Base-by-base conservation (phyloP, 352 stramenopile genomes). In the Aphanomyces cochlioides region DNA sequence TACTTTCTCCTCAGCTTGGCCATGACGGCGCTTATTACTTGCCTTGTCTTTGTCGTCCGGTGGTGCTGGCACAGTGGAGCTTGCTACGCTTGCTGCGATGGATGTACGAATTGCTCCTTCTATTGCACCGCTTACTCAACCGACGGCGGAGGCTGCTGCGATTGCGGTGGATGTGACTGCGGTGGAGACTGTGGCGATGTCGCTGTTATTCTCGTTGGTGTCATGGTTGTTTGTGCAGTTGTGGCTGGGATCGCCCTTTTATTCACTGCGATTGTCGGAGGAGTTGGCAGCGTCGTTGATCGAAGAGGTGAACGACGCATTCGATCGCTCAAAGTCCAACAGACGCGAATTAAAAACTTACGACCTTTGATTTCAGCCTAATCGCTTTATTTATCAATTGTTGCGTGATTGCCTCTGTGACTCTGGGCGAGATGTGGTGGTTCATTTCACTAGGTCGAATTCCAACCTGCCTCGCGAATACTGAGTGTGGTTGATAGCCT, bases 201-300 rank as follows among this genome's bases (percentile, higher is more conserved):
- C 12, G 63, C 15, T 17, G 47, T 19, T 17, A 17, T 69, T 21
- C 7, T 69, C 38, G 8, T 63, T 8, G 36, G 56, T 21, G n/a
- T 69, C 15, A 21, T 69, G 12, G 5, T 69, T 39, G 63, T 60
- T 34, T 8, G 21, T 7, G 38, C 59, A 17, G 36, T 61, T 15
- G 56, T 69, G 56, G 63, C 59, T 37, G 63, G 63, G 2, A 15
- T 69, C 13, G 53, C 17, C 38, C 28, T 61, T n/a, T 19, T 69
- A 37, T 28, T 69, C 63, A 47, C 47, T 10, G 47, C 63, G 12
- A 61, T 69, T n/a, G 63, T 69, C 38, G 63, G 63, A 13, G 50
- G 37, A 10, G 28, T 60, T 7, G 63, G 63, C 47, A 69, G 28
- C 28, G 39, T 47, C 2, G 41, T 60, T 5, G 47, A 69, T 34